Evolutionary conservation across 225 moss, liverwort and hornwort genomes (phyloP).

Genomic region (Climacium dendroides): DNA sequence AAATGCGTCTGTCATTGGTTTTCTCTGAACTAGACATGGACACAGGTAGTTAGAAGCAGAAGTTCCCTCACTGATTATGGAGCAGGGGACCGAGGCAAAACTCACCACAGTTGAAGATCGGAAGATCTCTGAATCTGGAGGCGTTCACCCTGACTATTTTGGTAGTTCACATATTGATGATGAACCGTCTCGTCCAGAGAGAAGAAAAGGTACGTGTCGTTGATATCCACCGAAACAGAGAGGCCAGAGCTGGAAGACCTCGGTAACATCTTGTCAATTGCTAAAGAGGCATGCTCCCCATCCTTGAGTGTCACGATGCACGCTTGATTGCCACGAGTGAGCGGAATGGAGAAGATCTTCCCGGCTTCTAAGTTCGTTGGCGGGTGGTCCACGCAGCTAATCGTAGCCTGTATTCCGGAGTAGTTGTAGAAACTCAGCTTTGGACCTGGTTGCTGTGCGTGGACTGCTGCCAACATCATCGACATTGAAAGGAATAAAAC

Average conservation of each 20-base stretch:
- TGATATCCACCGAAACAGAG: slow-evolving; percentile 31
- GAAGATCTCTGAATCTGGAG: not conserved
- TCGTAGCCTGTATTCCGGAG: slow-evolving; percentile 20
- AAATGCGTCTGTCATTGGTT: no score
- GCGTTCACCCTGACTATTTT: not conserved
- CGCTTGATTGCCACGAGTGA: slow-evolving; percentile 16
- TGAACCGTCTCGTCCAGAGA: slow-evolving; percentile 17
- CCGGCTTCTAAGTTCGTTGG: slow-evolving; percentile 6
- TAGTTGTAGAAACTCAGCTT: slow-evolving; percentile 26
- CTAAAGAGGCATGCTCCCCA: slow-evolving; percentile 16
- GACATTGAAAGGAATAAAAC: not conserved
- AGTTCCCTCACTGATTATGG: not conserved
- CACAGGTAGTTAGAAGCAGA: not conserved
- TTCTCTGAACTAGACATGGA: not conserved
- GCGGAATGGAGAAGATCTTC: slow-evolving; percentile 8
- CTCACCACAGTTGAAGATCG: slow-evolving; percentile 14
- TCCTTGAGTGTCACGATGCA: slow-evolving; percentile 25
- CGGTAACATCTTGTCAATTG: slow-evolving; percentile 13
- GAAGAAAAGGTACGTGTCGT: slow-evolving; percentile 33
- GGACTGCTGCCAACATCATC: not conserved
- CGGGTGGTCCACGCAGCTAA: slow-evolving; percentile 19
- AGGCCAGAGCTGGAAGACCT: slow-evolving; percentile 13
- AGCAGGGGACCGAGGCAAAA: not conserved
- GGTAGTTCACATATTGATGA: slow-evolving; percentile 28
- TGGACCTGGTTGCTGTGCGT: not conserved